Evolutionary conservation across 108 stramenopile genomes (phyloP).

Genomic region (Fistulifera pelliculosa): DNA sequence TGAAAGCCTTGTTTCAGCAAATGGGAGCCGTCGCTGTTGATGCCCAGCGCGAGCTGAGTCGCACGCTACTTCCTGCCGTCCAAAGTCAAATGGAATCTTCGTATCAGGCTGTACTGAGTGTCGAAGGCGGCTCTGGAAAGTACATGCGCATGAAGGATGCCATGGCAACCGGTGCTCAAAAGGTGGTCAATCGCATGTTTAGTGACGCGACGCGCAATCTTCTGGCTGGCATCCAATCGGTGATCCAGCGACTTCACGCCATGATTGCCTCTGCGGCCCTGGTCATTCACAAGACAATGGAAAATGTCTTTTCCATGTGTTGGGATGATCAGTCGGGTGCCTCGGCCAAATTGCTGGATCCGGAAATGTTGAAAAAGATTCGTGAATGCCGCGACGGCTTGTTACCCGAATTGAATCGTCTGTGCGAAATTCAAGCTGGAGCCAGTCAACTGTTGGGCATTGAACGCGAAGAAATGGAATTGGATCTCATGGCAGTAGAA

Average conservation of each 20-base stretch:
- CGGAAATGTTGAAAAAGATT: slow-evolving; percentile 18
- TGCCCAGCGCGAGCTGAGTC: slow-evolving; percentile 30
- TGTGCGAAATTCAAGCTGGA: slow-evolving; percentile 12
- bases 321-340: slow-evolving; percentile 27
- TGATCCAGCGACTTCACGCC: slow-evolving; percentile 15
- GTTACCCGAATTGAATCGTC: slow-evolving; percentile 25
- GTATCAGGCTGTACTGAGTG: slow-evolving; percentile 17
- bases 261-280: slow-evolving; percentile 14
- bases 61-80: slow-evolving; percentile 22
- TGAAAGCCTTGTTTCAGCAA: slow-evolving; percentile 14
- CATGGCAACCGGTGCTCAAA: slow-evolving; percentile 10
- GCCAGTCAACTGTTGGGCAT: slow-evolving; percentile 27
- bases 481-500: slow-evolving; percentile 36
- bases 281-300: slow-evolving; percentile 11
- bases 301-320: slow-evolving; percentile 29
- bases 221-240: slow-evolving; percentile 14
- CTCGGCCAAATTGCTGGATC: slow-evolving; percentile 14
- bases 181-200: slow-evolving; percentile 20
- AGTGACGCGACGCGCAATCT: slow-evolving; percentile 19
- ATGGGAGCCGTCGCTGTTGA: slow-evolving; percentile 13
- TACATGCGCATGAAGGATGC: slow-evolving; percentile 31
- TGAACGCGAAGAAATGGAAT: slow-evolving; percentile 27
- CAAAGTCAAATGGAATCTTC: slow-evolving; percentile 21
- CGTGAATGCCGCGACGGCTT: slow-evolving; percentile 23
- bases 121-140: slow-evolving; percentile 22